Evolutionary conservation across 192 early-diverging fungal genomes (phyloP), one percentile per base, ranked within the genome.

Genomic region (Hyaloraphidium curvatum): DNA sequence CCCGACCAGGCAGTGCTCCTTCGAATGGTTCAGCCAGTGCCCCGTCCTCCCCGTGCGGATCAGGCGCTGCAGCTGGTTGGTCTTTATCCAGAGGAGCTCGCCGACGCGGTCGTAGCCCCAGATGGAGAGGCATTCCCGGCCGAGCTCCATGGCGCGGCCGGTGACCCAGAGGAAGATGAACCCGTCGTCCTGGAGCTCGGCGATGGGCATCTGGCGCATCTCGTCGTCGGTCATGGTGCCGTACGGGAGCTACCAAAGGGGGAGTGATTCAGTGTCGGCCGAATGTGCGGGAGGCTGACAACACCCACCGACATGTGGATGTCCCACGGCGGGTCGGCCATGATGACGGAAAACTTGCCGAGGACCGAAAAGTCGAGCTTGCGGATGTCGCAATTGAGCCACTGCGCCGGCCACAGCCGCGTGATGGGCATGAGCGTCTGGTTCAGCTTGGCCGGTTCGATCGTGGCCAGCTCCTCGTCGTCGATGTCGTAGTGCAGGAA

Each of bases 301-400:
- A 37, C 33, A 50, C 52, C 55, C 50, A 66, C 64, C 23, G 52
- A 57, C 77, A 79, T 79, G 55, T 77, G 77, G 37, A 79, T 79
- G 56, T 79, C 77, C 77, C 77, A 79, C 1, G 77, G 77, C 3
- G 77, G 77, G 54, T 79, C 76, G 1, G 74, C 74, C 70, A 79
- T 75, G 23, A 79, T 79, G 11, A 79, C 70, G 14, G 64, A 39
- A 40, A 75, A 79, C 53, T 79, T 72, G 16, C 77, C 77, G 9
- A 76, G 55, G 7, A 67, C 50, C 4, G 53, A 56, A 37, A 77
- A 70, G 39, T 79, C 73, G 9, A 79, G 58, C 23, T 54, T 65
- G 3, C 77, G 63, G 13, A 79, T 67, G 55, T 79, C 77, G 51
- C 77, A 79, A 29, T 67, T 67, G 21, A 78, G 66, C 75, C 77